Evolutionary conservation across 1,284 basidiomycete genomes (phyloP), one percentile per base, ranked within the genome.

Genomic region (Sporisorium scitamineum): DNA sequence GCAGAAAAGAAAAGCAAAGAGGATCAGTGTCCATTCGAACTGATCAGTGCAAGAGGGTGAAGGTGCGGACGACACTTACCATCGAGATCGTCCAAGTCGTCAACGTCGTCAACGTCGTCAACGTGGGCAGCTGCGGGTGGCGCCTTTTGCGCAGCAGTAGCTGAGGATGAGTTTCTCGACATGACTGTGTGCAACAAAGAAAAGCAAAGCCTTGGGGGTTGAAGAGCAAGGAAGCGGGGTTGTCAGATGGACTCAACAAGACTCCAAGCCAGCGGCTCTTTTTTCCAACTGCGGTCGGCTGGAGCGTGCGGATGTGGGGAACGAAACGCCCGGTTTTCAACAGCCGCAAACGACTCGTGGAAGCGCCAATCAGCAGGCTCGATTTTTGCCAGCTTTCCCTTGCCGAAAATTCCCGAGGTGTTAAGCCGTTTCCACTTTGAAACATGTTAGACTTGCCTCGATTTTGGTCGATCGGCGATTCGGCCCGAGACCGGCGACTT

Each of bases 71-170:
- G 13, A 10, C 16, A 60, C 81, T 61, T 54, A 80, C 81, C 83
- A 70, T 84, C 83, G 27, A 84, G 80, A 53, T 83, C 83, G 42
- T 83, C 83, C 55, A 84, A 31, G 51, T 84, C 81, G 41, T 84
- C 83, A 4, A 61, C 65, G 48, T 84, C 81, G 41, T 84, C 83
- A 4, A 61, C 65, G 48, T 79, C 69, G 22, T 81, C 61, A 37
- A 64, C 60, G 34, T 68, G 54, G 26, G 68, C 20, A 4, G 61
- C 41, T 29, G 64, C 64, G 41, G 70, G 57, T 42, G 63, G 64
- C 7, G 54, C 54, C 20, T 48, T 55, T 67, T 53, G 47, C 29
- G 63, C 42, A 16, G 65, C 58, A 11, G 63, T 42, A 26, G 59
- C 48, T 2, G 58, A 26, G 29, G 57, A 29, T 24, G 57, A n/a